These are phyloP conservation scores for Candida rishiriensis DNA, from an alignment of 805 yeast species.

Conservation along the genomic window DNA sequence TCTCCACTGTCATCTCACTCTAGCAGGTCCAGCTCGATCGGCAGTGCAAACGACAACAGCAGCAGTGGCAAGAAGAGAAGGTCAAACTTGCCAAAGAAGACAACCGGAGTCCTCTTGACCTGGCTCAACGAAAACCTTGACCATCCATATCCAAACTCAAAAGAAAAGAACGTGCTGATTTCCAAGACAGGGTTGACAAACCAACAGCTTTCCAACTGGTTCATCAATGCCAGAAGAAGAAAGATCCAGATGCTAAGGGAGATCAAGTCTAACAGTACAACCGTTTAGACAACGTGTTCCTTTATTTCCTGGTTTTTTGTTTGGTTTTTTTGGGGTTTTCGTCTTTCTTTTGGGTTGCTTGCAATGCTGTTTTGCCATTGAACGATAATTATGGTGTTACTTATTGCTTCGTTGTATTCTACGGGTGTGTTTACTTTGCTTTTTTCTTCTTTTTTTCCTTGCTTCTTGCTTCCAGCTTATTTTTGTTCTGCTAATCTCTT, in stretches of 20 bases:
- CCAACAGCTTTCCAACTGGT: constrained; percentile 60
- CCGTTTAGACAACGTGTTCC: constrained; percentile 2
- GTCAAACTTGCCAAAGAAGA: constrained; percentile 56
- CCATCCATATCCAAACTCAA: constrained; percentile 58
- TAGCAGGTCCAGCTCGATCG: not conserved
- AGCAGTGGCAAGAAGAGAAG: constrained; percentile 30
- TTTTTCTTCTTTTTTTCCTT: too few relatives aligned
- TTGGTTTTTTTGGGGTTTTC: too few relatives aligned
- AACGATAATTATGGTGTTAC: too few relatives aligned
- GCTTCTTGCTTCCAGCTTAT: too few relatives aligned
- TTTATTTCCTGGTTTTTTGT: too few relatives aligned
- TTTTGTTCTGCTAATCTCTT: too few relatives aligned
- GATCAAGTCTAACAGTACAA: constrained; percentile 23
- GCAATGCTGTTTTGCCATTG: too few relatives aligned
- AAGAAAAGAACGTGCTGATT: constrained; percentile 52
- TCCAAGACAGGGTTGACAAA: constrained; percentile 50
- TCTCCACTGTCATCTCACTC: not conserved
- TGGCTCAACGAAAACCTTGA: constrained; percentile 55
- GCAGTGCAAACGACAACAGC: not conserved
- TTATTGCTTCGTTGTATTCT: too few relatives aligned
- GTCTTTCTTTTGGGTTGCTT: too few relatives aligned
- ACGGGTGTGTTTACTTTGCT: too few relatives aligned
- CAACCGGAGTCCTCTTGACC: constrained; percentile 46
- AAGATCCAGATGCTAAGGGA: constrained; percentile 49
- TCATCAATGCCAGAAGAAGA: constrained; percentile 57